phyloP scores from a whole-genome alignment of 371 early-diverging fungal species.

The Saksenaea vasiformis region DNA sequence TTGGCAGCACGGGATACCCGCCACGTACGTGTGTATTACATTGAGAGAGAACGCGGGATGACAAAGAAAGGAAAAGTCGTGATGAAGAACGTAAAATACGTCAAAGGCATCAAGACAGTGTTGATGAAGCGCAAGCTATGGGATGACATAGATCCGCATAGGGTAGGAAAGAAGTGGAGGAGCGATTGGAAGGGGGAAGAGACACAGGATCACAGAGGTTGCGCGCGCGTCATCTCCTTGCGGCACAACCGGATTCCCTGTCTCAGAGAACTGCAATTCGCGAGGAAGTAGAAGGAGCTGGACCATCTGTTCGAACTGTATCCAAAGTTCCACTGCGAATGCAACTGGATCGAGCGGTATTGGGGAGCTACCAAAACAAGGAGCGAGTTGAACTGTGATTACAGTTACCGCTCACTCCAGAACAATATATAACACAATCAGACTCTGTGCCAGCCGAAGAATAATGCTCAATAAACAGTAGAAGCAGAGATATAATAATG shows the following conservation, averaged over 20 bases:
- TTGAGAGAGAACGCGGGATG: too few relatives aligned
- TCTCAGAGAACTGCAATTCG: slow-evolving; percentile 7
- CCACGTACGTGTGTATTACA: too few relatives aligned
- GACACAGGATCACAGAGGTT: slow-evolving; percentile 10
- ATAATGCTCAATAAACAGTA: too few relatives aligned
- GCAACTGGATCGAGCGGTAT: too few relatives aligned
- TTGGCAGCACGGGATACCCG: not conserved
- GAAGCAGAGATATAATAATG: too few relatives aligned
- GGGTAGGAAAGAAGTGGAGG: not conserved
- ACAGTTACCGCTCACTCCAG: too few relatives aligned
- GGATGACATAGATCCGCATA: not conserved
- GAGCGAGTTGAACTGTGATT: too few relatives aligned
- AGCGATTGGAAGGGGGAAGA: not conserved
- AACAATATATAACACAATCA: too few relatives aligned
- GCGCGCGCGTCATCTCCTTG: slow-evolving; percentile 5
- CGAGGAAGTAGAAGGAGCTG: not conserved
- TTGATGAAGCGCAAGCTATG: not conserved
- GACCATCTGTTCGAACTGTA: slow-evolving; percentile 8
- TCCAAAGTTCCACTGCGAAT: slow-evolving; percentile 17
- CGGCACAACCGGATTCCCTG: slow-evolving; percentile 12
- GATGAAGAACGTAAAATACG: not conserved
- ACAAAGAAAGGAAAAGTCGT: not conserved
- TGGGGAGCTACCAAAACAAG: not conserved
- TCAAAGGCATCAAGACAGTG: not conserved
- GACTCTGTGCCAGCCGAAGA: too few relatives aligned